Percentiles rank a stretch among this genome's conserved stretches.
Evolutionary conservation across 768 basidiomycete genomes (phyloP).

Genomic region (Kwoniella botswanensis): DNA sequence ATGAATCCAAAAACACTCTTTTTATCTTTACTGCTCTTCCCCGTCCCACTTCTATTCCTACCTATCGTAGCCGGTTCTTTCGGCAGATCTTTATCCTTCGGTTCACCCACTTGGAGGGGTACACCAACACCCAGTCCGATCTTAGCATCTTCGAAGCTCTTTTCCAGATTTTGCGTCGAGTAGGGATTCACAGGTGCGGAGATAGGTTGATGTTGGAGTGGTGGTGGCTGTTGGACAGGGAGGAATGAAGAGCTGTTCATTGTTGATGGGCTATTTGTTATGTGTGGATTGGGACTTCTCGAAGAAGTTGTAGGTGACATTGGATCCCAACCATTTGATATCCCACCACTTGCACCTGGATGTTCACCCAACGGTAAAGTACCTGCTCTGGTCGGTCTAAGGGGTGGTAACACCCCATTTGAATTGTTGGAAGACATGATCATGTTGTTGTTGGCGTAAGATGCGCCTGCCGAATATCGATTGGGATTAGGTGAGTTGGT

Average conservation of each 20-base stretch:
- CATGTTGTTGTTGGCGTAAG: conserved; percentile 19
- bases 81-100: conserved; percentile 53
- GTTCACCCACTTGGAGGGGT: conserved; percentile 42
- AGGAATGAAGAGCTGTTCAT: conserved; percentile 21
- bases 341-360: conserved; percentile 4
- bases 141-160: conserved; percentile 45
- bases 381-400: conserved; percentile 53
- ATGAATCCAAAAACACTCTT: conserved; percentile 58
- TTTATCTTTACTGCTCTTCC: conserved; percentile 56
- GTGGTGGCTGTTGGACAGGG: conserved; percentile 32
- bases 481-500: conserved; percentile 56
- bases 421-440: conserved; percentile 14
- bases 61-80: conserved; percentile 49
- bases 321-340: conserved; percentile 30
- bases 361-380: conserved; percentile 49
- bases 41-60: conserved; percentile 52
- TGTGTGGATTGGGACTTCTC: conserved; percentile 16
- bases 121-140: conserved; percentile 43
- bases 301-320: conserved; percentile 21
- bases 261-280: conserved; percentile 15
- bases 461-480: conserved; percentile 50
- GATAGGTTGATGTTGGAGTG: conserved; percentile 46
- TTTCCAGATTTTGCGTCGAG: conserved; percentile 33
- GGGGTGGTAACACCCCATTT: conserved; percentile 37
- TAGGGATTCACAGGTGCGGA: conserved; percentile 50